phyloP scores from a whole-genome alignment of 176 grass and related monocot genomes.

The Urochloa ruziziensis region DNA sequence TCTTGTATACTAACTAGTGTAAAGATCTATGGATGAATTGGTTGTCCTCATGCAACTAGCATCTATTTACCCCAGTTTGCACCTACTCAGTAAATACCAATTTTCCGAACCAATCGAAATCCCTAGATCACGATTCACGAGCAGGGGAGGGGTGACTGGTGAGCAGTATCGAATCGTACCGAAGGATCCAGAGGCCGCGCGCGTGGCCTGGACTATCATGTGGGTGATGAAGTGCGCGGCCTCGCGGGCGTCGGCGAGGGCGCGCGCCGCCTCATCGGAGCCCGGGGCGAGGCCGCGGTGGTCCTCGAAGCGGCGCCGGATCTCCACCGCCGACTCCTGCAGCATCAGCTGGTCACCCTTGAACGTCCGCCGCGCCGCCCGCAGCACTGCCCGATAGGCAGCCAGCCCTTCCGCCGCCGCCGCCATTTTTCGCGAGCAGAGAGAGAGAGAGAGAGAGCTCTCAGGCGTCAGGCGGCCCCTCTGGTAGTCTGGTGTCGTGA shows the following conservation, averaged over 20 bases:
- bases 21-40: not conserved
- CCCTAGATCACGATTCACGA: not conserved
- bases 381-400: slow-evolving; percentile 75
- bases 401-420: slow-evolving; percentile 49
- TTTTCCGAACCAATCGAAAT: not conserved
- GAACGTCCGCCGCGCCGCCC: slow-evolving; percentile 85
- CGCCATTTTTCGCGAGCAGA: slow-evolving; percentile 4
- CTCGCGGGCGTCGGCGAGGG: slow-evolving; percentile 52
- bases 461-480: not conserved
- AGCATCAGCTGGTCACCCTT: slow-evolving; percentile 80
- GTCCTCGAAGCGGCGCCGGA: slow-evolving; percentile 86
- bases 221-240: slow-evolving; percentile 86
- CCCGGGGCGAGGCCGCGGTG: slow-evolving; percentile 49
- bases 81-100: not conserved
- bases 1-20: not conserved
- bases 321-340: slow-evolving; percentile 76
- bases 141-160: not conserved
- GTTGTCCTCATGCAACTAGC: not conserved
- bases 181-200: slow-evolving; percentile 64
- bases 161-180: slow-evolving; percentile 33
- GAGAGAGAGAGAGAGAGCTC: not conserved
- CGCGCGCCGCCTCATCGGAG: slow-evolving; percentile 62
- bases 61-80: not conserved
- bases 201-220: slow-evolving; percentile 88
- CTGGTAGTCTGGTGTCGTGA: not conserved